Evolutionary conservation across 257 asterid species (phyloP).

Genomic region (Apocynum venetum): DNA sequence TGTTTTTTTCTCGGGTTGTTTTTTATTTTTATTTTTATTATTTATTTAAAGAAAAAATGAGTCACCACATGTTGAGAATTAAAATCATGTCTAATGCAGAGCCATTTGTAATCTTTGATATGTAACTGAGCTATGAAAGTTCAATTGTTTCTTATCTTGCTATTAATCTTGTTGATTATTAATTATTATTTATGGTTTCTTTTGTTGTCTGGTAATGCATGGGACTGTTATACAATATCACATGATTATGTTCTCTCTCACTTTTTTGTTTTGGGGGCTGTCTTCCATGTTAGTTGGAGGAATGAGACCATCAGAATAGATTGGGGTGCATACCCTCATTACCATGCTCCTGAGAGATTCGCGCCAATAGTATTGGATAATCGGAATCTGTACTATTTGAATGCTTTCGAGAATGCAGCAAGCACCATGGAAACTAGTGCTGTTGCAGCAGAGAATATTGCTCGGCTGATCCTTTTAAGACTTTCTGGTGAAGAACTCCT

Average conservation of each 20-base stretch:
- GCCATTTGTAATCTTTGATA: too few species aligned
- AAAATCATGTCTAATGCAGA: too few species aligned
- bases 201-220: neutral
- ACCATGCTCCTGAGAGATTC: constrained; percentile 74
- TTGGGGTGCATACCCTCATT: constrained; percentile 97
- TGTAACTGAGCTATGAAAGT: too few species aligned
- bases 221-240: neutral
- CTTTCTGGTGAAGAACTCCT: constrained; percentile 23
- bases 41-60: too few species aligned
- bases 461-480: constrained; percentile 81
- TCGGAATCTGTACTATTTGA: constrained; percentile 76
- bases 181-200: neutral
- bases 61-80: too few species aligned
- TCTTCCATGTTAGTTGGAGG: constrained; percentile 49
- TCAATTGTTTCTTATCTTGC: neutral
- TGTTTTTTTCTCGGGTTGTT: too few species aligned
- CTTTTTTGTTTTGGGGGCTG: constrained; percentile 2
- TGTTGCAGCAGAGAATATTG: constrained; percentile 94
- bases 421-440: constrained; percentile 96
- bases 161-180: too few species aligned
- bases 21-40: too few species aligned
- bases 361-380: constrained; percentile 75
- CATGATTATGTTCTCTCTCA: neutral
- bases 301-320: constrained; percentile 61
- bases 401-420: constrained; percentile 97